These are phyloP conservation scores for Colletotrichum neosansevieriae DNA, from an alignment of 2,329 filamentous ascomycete genomes.

Conservation along the genomic window DNA sequence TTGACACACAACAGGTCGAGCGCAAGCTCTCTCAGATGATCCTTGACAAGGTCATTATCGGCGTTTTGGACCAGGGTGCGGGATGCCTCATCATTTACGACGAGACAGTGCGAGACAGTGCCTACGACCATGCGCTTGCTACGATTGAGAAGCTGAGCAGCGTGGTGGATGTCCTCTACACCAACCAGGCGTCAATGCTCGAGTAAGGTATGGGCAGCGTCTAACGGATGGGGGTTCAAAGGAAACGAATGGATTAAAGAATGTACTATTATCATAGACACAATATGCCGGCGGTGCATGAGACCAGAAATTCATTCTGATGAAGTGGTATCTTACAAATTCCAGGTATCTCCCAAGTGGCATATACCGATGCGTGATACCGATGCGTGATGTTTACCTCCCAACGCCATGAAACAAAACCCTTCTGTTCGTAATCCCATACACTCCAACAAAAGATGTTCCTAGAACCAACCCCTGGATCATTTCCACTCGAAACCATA, in stretches of 20 bases:
- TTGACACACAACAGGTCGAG: conserved; percentile 97
- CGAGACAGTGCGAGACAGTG: conserved; percentile 91
- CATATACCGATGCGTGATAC: conserved; percentile 3
- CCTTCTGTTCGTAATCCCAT: conserved; percentile 12
- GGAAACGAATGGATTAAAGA: conserved; percentile 39
- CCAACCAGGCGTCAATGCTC: conserved; percentile 94
- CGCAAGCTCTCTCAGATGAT: conserved; percentile 99
- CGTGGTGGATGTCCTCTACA: conserved; percentile 97
- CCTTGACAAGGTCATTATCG: conserved; percentile 97
- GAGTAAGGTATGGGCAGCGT: conserved; percentile 69
- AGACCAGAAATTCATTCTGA: conserved; percentile 40
- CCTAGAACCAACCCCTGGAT: conserved; percentile 5
- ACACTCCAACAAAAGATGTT: conserved; percentile 23
- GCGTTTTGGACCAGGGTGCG: conserved; percentile 96
- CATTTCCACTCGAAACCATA: conserved; percentile 44
- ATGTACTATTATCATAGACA: conserved; percentile 45
- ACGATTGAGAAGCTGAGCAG: conserved; percentile 98
- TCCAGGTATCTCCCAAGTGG: conserved; percentile 25
- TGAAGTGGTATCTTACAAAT: conserved; percentile 40
- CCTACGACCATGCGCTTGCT: conserved; percentile 92
- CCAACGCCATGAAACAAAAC: conserved; percentile 26
- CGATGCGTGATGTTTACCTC: conserved; percentile 10
- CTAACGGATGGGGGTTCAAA: conserved; percentile 20
- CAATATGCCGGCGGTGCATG: conserved; percentile 38
- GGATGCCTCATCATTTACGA: conserved; percentile 98